Evolutionary conservation across 257 asterid species (phyloP), one percentile per base, ranked within the genome.

Genomic region (Gardenia jasminoides): DNA sequence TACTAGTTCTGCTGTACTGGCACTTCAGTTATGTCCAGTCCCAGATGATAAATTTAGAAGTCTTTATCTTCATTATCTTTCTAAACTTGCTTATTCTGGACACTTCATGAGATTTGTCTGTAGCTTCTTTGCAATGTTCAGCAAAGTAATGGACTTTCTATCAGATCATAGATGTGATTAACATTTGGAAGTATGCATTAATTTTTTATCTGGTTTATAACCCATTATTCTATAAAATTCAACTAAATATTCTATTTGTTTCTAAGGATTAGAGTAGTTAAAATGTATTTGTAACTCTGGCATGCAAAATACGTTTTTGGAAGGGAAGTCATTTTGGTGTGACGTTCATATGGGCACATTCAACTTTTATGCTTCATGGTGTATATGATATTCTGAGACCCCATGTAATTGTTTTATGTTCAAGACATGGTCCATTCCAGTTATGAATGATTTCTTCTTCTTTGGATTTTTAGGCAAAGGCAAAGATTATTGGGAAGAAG

Each of bases 401-500:
- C 43, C 19, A 41, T 19, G 41, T 46, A 56, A 64, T 39, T 67
- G 1, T 54, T 67, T 36, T 36, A 70, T 24, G 2, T 70, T 43
- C 62, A 28, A 22, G 70, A 56, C 59, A 73, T 69, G 50, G 79
- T 31, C 33, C n/a, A 2, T 52, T 41, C 56, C 24, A n/a, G 69
- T 56, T 36, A 59, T 46, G 20, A 64, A 48, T 81, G 36, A 65
- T 84, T 84, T 67, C 70, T 76, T 62, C 50, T 44, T 76, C 36
- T 72, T 79, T 80, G 61, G 80, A 67, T 84, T 81, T 67, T 82
- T 81, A 95, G 99, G 99, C 85, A 84, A 87, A 78, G 97, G 97
- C 48, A 82, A 88, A 83, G 84, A 88, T 16, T 95, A 95, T 76
- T 93, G 97, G 99, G 94, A 89, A 85, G 98, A 89, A 68, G 94